These are phyloP conservation scores for Mortierella alpina DNA, from an alignment of 192 early-diverging fungal species.

Conservation along the genomic window DNA sequence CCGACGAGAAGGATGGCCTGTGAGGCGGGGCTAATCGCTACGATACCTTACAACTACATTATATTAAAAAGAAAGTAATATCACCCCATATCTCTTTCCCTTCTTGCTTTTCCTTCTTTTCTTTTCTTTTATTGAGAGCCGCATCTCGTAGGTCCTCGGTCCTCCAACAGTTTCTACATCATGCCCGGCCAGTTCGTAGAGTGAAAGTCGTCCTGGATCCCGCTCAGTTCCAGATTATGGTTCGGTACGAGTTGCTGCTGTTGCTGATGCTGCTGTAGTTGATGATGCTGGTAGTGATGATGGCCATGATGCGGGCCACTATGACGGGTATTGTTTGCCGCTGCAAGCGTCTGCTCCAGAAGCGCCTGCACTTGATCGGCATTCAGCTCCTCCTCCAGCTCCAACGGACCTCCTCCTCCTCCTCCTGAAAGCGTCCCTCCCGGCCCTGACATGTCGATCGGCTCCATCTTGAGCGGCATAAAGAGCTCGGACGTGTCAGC, in stretches of 20 bases:
- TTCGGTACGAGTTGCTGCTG: slow-evolving; percentile 15
- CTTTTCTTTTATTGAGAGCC: background rate
- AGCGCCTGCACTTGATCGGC: slow-evolving; percentile 48
- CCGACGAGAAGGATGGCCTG: slow-evolving; percentile 42
- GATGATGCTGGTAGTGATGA: slow-evolving; percentile 23
- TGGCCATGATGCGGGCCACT: background rate
- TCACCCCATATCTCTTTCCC: background rate
- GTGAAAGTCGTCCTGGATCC: slow-evolving; percentile 37
- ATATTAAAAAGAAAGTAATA: background rate
- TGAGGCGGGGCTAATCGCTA: slow-evolving; percentile 1
- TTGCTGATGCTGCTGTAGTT: slow-evolving; percentile 26
- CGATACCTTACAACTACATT: background rate
- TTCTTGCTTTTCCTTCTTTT: background rate
- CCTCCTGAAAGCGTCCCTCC: background rate
- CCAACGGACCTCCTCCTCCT: background rate
- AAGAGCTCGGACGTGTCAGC: slow-evolving; percentile 21
- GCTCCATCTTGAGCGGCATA: slow-evolving; percentile 40
- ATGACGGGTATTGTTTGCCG: slow-evolving; percentile 15
- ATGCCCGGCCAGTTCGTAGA: slow-evolving; percentile 31
- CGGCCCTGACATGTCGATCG: slow-evolving; percentile 8
- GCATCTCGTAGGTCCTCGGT: background rate
- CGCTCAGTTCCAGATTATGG: slow-evolving; percentile 24
- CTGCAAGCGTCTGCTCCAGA: slow-evolving; percentile 43
- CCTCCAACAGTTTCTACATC: slow-evolving; percentile 16
- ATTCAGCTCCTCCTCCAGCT: slow-evolving; percentile 39